These are phyloP conservation scores for Talaromyces funiculosus DNA, from an alignment of 2,329 filamentous ascomycete genomes.

Conservation along the genomic window DNA sequence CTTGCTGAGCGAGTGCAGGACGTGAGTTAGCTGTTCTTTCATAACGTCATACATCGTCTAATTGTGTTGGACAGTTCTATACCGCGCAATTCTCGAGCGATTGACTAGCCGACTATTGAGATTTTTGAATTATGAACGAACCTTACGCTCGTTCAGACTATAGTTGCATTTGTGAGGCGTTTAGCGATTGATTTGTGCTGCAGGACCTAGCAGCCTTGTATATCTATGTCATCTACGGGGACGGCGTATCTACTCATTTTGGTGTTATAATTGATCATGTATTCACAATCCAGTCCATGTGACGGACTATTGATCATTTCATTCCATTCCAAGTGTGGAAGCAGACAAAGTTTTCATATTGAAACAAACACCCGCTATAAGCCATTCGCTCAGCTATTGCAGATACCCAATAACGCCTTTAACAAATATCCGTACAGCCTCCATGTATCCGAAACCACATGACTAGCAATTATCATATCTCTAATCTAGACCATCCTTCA, in stretches of 20 bases:
- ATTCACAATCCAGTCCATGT: not conserved
- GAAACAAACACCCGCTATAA: conserved; percentile 3
- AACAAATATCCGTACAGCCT: not conserved
- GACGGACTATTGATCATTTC: not conserved
- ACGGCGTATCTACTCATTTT: not conserved
- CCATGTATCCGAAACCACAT: not conserved
- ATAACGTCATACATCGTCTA: not conserved
- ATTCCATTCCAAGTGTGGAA: not conserved
- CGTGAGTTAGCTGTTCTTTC: conserved; percentile 27
- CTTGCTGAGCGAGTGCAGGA: conserved; percentile 22
- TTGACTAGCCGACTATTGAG: conserved; percentile 10
- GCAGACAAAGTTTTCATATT: not conserved
- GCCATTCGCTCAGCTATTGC: not conserved
- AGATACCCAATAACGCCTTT: not conserved
- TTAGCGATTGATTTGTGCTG: conserved; percentile 2
- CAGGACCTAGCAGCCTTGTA: not conserved
- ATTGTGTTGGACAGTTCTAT: conserved; percentile 6
- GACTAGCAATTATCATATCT: not conserved
- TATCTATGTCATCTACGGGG: not conserved
- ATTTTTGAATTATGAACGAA: not conserved
- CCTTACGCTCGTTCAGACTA: not conserved
- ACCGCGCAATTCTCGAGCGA: conserved; percentile 14
- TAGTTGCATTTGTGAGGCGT: not conserved
- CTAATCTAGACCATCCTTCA: not conserved
- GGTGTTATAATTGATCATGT: not conserved